Percentiles rank a stretch among this genome's conserved stretches.
Evolutionary conservation across 2,329 filamentous ascomycete genomes (phyloP).

Genomic region (Aspergillus fischeri): DNA sequence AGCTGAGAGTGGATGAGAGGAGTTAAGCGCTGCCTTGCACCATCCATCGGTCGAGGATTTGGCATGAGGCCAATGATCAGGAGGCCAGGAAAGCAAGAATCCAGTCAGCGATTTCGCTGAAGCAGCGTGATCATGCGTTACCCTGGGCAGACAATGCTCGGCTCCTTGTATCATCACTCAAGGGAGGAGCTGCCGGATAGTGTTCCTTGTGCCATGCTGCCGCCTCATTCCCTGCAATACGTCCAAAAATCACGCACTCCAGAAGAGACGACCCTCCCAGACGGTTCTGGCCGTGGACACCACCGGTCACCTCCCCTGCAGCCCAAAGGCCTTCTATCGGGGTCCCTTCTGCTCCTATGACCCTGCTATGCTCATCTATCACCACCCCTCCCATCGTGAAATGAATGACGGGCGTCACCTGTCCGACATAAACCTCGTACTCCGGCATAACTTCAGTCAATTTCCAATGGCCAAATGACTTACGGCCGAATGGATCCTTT

Average conservation of each 20-base stretch:
- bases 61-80: too few species aligned
- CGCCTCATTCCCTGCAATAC: conserved; percentile 52
- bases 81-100: too few species aligned
- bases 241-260: conserved; percentile 62
- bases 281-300: conserved; percentile 60
- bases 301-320: conserved; percentile 62
- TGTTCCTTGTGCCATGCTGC: conserved; percentile 24
- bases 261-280: conserved; percentile 59
- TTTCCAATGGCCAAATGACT: conserved; percentile 54
- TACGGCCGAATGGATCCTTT: conserved; percentile 47
- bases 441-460: conserved; percentile 47
- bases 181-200: neutral
- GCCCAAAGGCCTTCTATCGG: conserved; percentile 57
- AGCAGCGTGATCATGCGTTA: too few species aligned
- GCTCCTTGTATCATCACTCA: neutral
- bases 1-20: too few species aligned
- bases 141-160: too few species aligned
- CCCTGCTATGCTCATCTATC: conserved; percentile 52
- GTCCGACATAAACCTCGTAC: conserved; percentile 54
- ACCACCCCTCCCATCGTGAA: conserved; percentile 65
- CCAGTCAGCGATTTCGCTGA: too few species aligned
- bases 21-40: too few species aligned
- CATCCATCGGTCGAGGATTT: too few species aligned
- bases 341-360: conserved; percentile 42
- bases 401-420: conserved; percentile 60